Evolutionary conservation across 768 basidiomycete genomes (phyloP), one percentile per base, ranked within the genome.

Genomic region (Russula ochroleuca): DNA sequence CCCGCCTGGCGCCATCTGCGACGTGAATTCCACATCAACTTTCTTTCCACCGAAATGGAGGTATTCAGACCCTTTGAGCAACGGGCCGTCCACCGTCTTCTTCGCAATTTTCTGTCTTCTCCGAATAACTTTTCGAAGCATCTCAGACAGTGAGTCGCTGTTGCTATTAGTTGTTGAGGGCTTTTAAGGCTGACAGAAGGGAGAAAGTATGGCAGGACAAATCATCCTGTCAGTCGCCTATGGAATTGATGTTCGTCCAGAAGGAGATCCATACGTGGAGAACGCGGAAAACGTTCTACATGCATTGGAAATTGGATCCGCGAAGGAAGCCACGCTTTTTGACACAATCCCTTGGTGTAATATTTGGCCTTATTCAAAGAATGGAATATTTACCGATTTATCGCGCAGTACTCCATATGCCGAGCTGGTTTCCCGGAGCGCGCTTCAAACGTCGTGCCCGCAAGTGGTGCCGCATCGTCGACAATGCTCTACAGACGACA

Each of bases 211-310:
- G 67, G 72, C 78, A 2, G 80, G 76, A 13, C 72, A 74, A n/a
- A 71, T 77, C n/a, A 70, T 78, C 15, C 70, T 83, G 55, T 75
- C 75, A 0, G 64, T 81, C 11, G 77, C 79, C 0, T 83, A 84
- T 64, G 84, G 83, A 2, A 73, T 83, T 21, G 69, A 78, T 14
- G 73, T 53, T 6, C 52, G 11, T 9, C 52, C 35, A 78, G 10
- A 64, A 73, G 41, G 71, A 76, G 0, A 68, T 79, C 50, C 69
- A 11, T 65, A 71, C 33, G 78, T 79, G 13, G 51, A 53, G 19
- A 2, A 28, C 2, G 56, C 50, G 15, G 41, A 58, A 15, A 50
- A 58, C 21, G 50, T 58, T 13, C 25, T 57, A n/a, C 52, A 19
- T 23, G 56, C 57, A 2, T 25, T 38, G 19, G 50, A 50, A 1